These are phyloP conservation scores for Lippia alba DNA, from an alignment of 305 asterid genomes.

Conservation along the genomic window DNA sequence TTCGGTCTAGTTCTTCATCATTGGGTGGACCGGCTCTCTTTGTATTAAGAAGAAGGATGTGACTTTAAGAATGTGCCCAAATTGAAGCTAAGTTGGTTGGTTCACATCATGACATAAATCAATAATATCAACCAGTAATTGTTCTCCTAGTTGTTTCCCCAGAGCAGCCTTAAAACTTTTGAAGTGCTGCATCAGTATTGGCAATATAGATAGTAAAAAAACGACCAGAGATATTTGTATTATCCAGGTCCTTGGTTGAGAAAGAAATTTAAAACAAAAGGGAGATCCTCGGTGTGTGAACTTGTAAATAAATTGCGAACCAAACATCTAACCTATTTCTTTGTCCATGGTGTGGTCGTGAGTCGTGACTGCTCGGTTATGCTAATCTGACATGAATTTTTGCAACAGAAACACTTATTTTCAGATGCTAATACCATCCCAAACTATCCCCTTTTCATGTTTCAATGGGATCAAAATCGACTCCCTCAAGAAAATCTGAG, in stretches of 20 bases:
- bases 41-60: too few species aligned
- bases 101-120: background rate
- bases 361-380: background rate
- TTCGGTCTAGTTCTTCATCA: too few species aligned
- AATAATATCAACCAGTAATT: conserved; percentile 2
- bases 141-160: conserved; percentile 17
- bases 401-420: background rate
- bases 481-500: too few species aligned
- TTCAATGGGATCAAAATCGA: background rate
- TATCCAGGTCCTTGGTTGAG: conserved; percentile 6
- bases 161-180: conserved; percentile 15
- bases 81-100: background rate
- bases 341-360: background rate
- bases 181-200: conserved; percentile 4
- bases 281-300: background rate
- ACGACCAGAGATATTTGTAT: background rate
- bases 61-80: too few species aligned
- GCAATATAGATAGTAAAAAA: conserved; percentile 11
- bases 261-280: conserved; percentile 12
- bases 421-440: conserved; percentile 2
- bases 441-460: conserved; percentile 7
- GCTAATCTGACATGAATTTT: background rate
- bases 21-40: too few species aligned
- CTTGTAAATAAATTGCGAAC: conserved; percentile 13
- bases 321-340: conserved; percentile 4